These are phyloP conservation scores for Rostrohypoxylon terebratum DNA, from an alignment of 495 filamentous ascomycete species.

Conservation along the genomic window DNA sequence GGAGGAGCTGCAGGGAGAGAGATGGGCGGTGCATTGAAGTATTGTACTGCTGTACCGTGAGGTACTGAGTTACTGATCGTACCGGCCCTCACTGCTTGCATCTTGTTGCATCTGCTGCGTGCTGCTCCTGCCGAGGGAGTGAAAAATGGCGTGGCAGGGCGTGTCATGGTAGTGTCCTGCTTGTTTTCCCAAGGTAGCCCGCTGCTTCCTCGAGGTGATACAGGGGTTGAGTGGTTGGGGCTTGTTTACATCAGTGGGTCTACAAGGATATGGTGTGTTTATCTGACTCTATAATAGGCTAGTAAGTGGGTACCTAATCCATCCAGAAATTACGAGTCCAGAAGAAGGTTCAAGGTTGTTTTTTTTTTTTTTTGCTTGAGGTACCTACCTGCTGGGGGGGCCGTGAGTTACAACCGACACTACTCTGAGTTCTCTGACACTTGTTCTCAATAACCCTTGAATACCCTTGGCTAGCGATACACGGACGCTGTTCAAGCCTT, in stretches of 20 bases:
- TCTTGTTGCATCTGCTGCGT: conserved; percentile 7
- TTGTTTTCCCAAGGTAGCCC: conserved; percentile 6
- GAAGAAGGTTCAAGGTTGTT: background rate
- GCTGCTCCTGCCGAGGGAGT: conserved; percentile 22
- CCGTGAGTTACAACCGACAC: conserved; percentile 29
- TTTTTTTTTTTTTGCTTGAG: conserved; percentile 25
- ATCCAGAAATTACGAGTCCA: conserved; percentile 13
- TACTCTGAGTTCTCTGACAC: conserved; percentile 32
- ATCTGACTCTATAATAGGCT: conserved; percentile 43
- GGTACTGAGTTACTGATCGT: conserved; percentile 35
- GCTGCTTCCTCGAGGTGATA: conserved; percentile 10
- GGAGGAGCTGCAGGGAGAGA: conserved; percentile 44
- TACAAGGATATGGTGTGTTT: conserved; percentile 44
- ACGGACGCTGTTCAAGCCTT: no score
- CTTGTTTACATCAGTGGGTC: conserved; percentile 49
- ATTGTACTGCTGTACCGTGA: no score
- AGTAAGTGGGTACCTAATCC: conserved; percentile 22
- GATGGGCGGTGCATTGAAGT: conserved; percentile 39
- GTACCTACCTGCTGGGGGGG: no score
- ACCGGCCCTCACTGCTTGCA: conserved; percentile 7
- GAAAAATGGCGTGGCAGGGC: conserved; percentile 45
- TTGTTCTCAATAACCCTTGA: no score
- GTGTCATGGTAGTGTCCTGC: conserved; percentile 16
- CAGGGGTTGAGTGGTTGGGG: conserved; percentile 45
- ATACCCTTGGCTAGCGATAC: background rate